Evolutionary conservation across 345 rosid species (phyloP).

Genomic region (Sisymbrium irio): DNA sequence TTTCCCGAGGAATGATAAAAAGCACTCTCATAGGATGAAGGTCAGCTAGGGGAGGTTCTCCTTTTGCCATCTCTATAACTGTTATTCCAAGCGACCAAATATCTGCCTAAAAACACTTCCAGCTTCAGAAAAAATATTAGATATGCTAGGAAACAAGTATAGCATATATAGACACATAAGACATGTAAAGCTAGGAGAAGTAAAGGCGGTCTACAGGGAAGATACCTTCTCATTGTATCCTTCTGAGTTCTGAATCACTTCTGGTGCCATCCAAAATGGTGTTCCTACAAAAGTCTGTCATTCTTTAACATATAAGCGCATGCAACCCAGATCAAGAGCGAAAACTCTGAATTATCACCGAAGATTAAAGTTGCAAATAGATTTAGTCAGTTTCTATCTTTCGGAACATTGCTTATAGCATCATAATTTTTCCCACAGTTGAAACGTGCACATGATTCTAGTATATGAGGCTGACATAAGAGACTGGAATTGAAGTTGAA

Average conservation of each 20-base stretch:
- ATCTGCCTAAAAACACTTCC: conserved; percentile 68
- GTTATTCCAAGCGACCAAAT: conserved; percentile 99
- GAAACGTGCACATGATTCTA: background rate
- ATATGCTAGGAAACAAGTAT: background rate
- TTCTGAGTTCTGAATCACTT: conserved; percentile 95
- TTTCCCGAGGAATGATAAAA: conserved; percentile 97
- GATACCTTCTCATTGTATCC: conserved; percentile 95
- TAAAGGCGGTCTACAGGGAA: background rate
- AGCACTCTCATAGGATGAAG: conserved; percentile 99
- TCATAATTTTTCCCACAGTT: background rate
- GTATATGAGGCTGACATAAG: background rate
- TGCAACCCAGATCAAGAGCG: conserved; percentile 18
- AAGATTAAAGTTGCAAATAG: conserved; percentile 1
- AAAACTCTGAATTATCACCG: background rate
- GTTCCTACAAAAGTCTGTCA: conserved; percentile 98
- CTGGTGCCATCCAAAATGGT: conserved; percentile 99
- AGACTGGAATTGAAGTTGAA: background rate
- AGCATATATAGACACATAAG: conserved; percentile 7
- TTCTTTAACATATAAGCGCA: conserved; percentile 45
- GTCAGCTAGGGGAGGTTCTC: conserved; percentile 99
- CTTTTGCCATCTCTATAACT: conserved; percentile 98
- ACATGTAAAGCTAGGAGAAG: conserved; percentile 17
- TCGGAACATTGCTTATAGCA: background rate
- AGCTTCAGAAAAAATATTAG: conserved; percentile 11
- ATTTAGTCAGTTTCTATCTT: conserved; percentile 10